phyloP scores from a whole-genome alignment of 495 filamentous ascomycete species.

The Talaromyces nanjingensis region DNA sequence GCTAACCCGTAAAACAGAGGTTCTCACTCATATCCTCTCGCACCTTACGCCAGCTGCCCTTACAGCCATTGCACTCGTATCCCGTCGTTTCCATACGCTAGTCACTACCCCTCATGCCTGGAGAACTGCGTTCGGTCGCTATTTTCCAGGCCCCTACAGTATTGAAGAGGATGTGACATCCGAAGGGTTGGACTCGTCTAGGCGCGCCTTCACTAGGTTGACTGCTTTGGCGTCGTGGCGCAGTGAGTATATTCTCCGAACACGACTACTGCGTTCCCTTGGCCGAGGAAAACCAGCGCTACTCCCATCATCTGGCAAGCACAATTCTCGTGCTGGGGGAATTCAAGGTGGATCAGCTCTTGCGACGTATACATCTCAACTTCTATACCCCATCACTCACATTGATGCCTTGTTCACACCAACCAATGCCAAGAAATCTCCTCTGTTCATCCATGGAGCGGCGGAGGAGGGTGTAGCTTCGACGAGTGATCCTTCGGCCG shows the following conservation, averaged over 20 bases:
- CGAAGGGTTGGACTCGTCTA: constrained; percentile 53
- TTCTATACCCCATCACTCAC: constrained; percentile 65
- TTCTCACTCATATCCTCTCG: constrained; percentile 85
- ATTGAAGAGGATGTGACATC: constrained; percentile 15
- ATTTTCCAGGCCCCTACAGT: constrained; percentile 61
- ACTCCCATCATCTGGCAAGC: constrained; percentile 45
- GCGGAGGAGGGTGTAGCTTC: constrained; percentile 66
- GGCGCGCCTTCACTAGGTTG: constrained; percentile 70
- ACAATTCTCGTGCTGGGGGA: constrained; percentile 36
- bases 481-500: constrained; percentile 65
- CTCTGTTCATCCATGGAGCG: constrained; percentile 74
- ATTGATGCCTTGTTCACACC: constrained; percentile 64
- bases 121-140: constrained; percentile 81
- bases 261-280: constrained; percentile 74
- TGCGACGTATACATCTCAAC: constrained; percentile 74
- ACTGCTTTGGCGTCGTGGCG: constrained; percentile 80
- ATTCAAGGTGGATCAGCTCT: constrained; percentile 51
- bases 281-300: constrained; percentile 66
- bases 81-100: constrained; percentile 71
- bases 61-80: constrained; percentile 70
- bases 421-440: constrained; percentile 57
- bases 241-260: constrained; percentile 85
- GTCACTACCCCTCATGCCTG: constrained; percentile 87
- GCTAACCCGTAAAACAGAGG: constrained; percentile 52
- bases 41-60: constrained; percentile 77